These are phyloP conservation scores for Fusarium fracticaudum DNA, from an alignment of 2,329 filamentous ascomycete genomes.

Conservation along the genomic window DNA sequence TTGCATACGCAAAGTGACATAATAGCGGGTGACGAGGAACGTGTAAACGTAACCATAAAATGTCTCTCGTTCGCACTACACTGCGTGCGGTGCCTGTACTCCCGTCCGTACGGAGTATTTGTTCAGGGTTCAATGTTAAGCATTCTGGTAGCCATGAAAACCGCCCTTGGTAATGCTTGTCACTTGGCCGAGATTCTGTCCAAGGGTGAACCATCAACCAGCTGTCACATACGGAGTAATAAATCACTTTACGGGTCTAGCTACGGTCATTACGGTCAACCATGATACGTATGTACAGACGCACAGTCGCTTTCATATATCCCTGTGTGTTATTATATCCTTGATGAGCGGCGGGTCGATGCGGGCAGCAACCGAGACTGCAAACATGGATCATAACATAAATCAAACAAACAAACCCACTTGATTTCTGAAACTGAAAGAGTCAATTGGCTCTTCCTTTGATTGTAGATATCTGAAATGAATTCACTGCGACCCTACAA, in stretches of 20 bases:
- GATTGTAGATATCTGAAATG: background rate
- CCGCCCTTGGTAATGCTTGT: background rate
- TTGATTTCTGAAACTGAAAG: background rate
- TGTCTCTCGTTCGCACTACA: constrained; percentile 1
- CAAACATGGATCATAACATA: constrained; percentile 3
- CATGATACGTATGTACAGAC: background rate
- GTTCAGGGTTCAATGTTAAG: background rate
- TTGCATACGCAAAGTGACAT: constrained; percentile 6
- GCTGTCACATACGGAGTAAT: background rate
- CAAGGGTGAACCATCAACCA: background rate
- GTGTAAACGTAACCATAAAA: constrained; percentile 5
- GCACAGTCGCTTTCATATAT: background rate
- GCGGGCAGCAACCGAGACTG: background rate
- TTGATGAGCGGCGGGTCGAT: constrained; percentile 6
- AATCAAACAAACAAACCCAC: constrained; percentile 4
- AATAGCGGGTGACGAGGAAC: background rate
- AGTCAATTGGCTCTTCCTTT: constrained; percentile 7
- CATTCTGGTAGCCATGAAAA: background rate
- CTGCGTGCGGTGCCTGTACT: background rate
- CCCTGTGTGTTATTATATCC: background rate
- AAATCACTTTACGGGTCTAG: background rate
- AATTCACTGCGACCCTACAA: constrained; percentile 2
- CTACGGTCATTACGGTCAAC: constrained; percentile 10
- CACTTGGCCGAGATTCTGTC: background rate
- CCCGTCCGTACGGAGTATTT: background rate